Base-by-base conservation (phyloP, 2,329 filamentous ascomycete genomes). In the Cladophialophora chaetospira region DNA sequence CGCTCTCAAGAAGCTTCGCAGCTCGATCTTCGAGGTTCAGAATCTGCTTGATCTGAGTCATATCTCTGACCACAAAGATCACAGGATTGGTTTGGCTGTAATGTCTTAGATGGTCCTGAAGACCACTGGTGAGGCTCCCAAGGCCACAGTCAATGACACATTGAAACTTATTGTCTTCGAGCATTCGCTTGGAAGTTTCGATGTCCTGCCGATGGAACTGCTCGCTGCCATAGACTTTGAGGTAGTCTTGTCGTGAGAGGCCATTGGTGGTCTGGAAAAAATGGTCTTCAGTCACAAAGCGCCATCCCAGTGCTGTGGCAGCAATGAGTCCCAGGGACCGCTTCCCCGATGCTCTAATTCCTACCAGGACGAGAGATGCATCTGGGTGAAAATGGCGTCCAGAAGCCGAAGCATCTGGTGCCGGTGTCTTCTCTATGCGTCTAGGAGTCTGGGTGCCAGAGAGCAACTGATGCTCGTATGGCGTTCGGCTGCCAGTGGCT, bases 71-170 rank as follows among this genome's bases (percentile, higher is more conserved):
- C 10, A 76, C 49, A 54, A 76, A 73, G 6, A 76, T 69, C 13
- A 76, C 72, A 0, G 73, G 74, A 50, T 75, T 74, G 1, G 69
- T 72, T 40, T 62, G 60, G 21, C 68, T 68, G 57, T 74, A 74
- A 9, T 58, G 66, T 28, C 70, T 71, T 19, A 76, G 66, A 53
- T 75, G 67, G 36, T 73, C 73, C 48, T 76, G 74, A 9, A 76
- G 66, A 1, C 71, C 69, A 36, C 72, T 70, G 11, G 74, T 76
- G 29, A 76, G 66, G 63, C 73, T 76, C 4, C 72, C 73, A 33
- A 76, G 60, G 5, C 74, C 74, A 53, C 72, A 75, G 51, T 76
- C 74, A 46, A 76, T 73, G n/a, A 76, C 72, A 46, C 73, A 76
- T 33, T 67, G 67, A 6, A 67, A 68, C 21, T 65, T 69, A 52